Evolutionary conservation across 306 rosid genomes (phyloP).

Genomic region (Rosa multiflora): DNA sequence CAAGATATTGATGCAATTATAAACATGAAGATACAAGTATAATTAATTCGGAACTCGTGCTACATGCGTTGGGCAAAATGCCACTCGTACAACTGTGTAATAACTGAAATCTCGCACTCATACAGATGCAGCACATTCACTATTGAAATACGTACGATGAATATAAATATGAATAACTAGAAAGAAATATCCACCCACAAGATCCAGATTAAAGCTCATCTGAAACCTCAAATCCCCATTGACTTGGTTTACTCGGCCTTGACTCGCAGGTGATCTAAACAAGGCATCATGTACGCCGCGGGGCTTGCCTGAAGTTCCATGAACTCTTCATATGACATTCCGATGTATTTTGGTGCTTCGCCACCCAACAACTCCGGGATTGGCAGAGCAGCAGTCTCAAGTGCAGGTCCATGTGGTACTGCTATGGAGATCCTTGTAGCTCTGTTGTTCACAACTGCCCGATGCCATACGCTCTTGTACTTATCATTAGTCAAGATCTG

Average conservation of each 20-base stretch:
- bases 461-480: constrained; percentile 50
- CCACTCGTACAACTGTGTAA: too few species aligned
- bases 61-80: too few species aligned
- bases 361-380: constrained; percentile 35
- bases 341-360: constrained; percentile 36
- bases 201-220: too few species aligned
- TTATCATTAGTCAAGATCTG: constrained; percentile 50
- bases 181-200: too few species aligned
- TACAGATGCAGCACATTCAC: too few species aligned
- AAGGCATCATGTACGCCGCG: not conserved
- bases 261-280: not conserved
- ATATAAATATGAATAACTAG: too few species aligned
- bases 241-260: not conserved
- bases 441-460: constrained; percentile 42
- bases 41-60: too few species aligned
- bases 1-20: too few species aligned
- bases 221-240: too few species aligned
- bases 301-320: constrained; percentile 34
- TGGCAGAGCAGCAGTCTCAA: constrained; percentile 49
- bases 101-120: too few species aligned
- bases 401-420: constrained; percentile 39
- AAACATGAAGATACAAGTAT: too few species aligned
- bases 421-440: constrained; percentile 49
- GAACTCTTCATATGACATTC: constrained; percentile 41
- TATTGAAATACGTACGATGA: too few species aligned